Base-by-base conservation (phyloP, 768 basidiomycete genomes). In the Holtermannia corniformis region DNA sequence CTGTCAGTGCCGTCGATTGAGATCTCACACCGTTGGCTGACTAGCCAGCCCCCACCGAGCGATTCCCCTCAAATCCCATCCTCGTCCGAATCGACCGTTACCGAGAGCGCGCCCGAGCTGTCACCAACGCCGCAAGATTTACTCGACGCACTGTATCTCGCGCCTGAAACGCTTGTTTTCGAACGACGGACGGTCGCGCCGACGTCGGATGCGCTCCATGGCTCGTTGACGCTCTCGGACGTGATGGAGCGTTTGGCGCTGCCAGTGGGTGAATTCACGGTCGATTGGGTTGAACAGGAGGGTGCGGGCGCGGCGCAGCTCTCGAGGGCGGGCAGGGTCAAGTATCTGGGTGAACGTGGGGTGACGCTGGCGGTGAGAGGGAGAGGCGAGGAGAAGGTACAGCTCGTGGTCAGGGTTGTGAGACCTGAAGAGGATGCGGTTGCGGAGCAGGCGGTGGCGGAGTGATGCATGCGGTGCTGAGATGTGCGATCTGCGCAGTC, bases 151-250 rank as follows among this genome's bases (percentile, higher is more conserved):
- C 46, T 63, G 13, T 40, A 52, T 41, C 19, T 56, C n/a, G 45
- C 62, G 5, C 63, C 60, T 24, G 24, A 51, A 2, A 41, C 51
- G 1, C 21, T 65, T 11, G 46, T 41, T 10, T 65, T 65, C 49
- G 22, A 49, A 21, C 45, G 32, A 14, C 49, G 58, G 1, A 60
- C 58, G 19, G 55, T 54, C 40, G 47, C 56, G 5, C 52, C 58
- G 3, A 28, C 24, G 5, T 47, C 51, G 2, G 16, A 40, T 0
- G 28, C 47, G 2, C 43, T 63, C 26, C 53, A 57, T 41, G 61
- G 61, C 2, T 60, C 58, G 1, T 41, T 63, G 14, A 60, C 61
- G 7, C 56, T 63, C 16, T 49, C 45, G 11, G 61, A 63, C 43
- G 53, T 63, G 7, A 3, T 32, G 11, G 51, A 56, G 24, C 24